Evolutionary conservation across 129 eudicot species (phyloP).

Genomic region (Flaveria linearis): DNA sequence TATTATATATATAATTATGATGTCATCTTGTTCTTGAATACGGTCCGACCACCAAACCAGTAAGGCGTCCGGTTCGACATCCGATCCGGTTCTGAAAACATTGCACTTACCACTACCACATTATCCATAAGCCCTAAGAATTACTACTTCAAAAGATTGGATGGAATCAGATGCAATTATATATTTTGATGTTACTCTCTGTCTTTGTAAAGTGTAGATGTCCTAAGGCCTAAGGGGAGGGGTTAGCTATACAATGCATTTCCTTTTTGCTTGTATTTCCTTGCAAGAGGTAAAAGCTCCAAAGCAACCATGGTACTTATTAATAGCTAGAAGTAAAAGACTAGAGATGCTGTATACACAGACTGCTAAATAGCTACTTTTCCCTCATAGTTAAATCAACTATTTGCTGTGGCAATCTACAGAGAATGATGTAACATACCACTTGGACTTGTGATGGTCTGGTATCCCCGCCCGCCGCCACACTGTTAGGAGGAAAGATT

Average conservation of each 20-base stretch:
- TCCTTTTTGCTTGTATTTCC: conserved; percentile 19
- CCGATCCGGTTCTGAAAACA: too few relatives aligned
- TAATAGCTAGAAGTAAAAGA: conserved; percentile 1
- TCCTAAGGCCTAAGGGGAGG: neutral
- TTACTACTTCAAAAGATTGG: conserved; percentile 10
- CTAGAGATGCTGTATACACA: conserved; percentile 2
- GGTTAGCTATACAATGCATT: neutral
- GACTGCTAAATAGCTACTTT: neutral
- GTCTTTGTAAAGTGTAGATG: conserved; percentile 2
- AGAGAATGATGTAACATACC: conserved; percentile 45
- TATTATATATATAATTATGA: too few relatives aligned
- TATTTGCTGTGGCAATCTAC: conserved; percentile 8
- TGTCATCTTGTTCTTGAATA: too few relatives aligned
- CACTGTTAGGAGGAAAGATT: conserved; percentile 72
- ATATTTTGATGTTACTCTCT: neutral
- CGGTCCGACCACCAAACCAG: too few relatives aligned
- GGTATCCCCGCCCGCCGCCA: conserved; percentile 64
- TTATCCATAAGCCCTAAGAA: conserved; percentile 1
- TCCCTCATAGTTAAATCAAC: neutral
- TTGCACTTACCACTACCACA: neutral
- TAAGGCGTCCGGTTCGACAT: too few relatives aligned
- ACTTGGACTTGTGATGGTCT: conserved; percentile 56
- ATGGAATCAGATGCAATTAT: conserved; percentile 1
- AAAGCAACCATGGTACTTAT: conserved; percentile 14
- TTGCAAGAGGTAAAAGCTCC: neutral